Evolutionary conservation across 108 stramenopile species (phyloP).

Genomic region (Skeletonema marinoi): DNA sequence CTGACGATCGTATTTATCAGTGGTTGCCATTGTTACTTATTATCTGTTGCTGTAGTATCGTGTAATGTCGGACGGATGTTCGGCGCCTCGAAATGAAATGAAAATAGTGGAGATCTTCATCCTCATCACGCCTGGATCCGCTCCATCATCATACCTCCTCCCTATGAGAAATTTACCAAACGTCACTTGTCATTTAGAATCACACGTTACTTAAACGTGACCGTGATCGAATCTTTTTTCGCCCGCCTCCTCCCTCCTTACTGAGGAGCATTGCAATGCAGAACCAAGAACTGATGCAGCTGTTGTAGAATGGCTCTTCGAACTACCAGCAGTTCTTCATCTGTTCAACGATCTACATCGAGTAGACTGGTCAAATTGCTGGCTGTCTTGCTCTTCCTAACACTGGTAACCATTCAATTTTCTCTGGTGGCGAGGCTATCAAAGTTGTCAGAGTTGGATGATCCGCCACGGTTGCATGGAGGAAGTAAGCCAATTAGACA

Average conservation of each 20-base stretch:
- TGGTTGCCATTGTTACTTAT: conserved; percentile 93
- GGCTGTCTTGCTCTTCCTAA: neutral
- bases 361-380: neutral
- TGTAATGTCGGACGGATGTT: too few species aligned
- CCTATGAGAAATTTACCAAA: too few species aligned
- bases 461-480: neutral
- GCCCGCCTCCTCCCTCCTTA: conserved; percentile 2
- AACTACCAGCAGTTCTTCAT: neutral
- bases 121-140: too few species aligned
- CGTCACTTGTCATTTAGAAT: too few species aligned
- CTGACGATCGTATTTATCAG: conserved; percentile 99
- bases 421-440: neutral
- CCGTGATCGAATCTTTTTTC: too few species aligned
- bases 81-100: too few species aligned
- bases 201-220: too few species aligned
- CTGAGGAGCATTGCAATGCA: too few species aligned
- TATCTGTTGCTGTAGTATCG: too few species aligned
- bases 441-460: neutral
- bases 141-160: too few species aligned
- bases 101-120: too few species aligned
- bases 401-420: neutral
- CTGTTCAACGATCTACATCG: neutral
- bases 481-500: neutral
- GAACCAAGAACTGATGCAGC: too few species aligned
- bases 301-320: neutral